phyloP scores from a whole-genome alignment of 2,329 filamentous ascomycete species.

The Anisogramma anomala region DNA sequence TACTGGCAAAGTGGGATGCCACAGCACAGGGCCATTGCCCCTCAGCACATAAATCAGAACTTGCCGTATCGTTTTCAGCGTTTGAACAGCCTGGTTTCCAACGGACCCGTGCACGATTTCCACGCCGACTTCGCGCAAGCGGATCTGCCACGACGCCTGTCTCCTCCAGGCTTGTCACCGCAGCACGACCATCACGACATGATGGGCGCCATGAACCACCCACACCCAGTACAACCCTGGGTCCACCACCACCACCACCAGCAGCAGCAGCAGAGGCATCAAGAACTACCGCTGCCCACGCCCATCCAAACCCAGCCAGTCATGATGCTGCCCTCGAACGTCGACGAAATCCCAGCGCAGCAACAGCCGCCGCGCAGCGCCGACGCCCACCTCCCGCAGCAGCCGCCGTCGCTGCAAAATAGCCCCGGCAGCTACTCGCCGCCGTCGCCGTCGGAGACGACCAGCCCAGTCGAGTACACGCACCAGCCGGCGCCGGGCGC shows the following conservation, averaged over 20 bases:
- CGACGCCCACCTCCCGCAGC: too few relatives aligned
- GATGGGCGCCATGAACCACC: not conserved
- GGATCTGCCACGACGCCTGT: constrained; percentile 34
- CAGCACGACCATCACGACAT: constrained; percentile 30
- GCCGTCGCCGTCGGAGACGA: constrained; percentile 39
- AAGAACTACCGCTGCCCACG: too few relatives aligned
- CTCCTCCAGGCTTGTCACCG: constrained; percentile 25
- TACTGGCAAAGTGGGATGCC: not conserved
- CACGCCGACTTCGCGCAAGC: constrained; percentile 1
- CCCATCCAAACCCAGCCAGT: too few relatives aligned
- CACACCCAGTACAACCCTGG: constrained; percentile 16
- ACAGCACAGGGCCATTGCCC: constrained; percentile 3
- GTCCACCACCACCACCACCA: too few relatives aligned
- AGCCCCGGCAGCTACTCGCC: constrained; percentile 49
- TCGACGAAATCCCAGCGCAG: too few relatives aligned
- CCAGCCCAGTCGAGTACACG: constrained; percentile 44
- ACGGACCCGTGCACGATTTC: constrained; percentile 28
- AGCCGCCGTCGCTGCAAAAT: constrained; percentile 42
- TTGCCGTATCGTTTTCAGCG: constrained; percentile 26
- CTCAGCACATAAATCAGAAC: constrained; percentile 2
- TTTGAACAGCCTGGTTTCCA: constrained; percentile 36
- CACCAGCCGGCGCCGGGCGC: constrained; percentile 39
- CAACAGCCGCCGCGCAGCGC: too few relatives aligned
- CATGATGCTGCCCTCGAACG: too few relatives aligned
- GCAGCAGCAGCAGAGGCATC: too few relatives aligned